A percentile compares a stretch with the other conserved stretches of the same genome.
These are phyloP conservation scores for Inga oerstediana DNA, from an alignment of 306 rosid species.

Conservation along the genomic window DNA sequence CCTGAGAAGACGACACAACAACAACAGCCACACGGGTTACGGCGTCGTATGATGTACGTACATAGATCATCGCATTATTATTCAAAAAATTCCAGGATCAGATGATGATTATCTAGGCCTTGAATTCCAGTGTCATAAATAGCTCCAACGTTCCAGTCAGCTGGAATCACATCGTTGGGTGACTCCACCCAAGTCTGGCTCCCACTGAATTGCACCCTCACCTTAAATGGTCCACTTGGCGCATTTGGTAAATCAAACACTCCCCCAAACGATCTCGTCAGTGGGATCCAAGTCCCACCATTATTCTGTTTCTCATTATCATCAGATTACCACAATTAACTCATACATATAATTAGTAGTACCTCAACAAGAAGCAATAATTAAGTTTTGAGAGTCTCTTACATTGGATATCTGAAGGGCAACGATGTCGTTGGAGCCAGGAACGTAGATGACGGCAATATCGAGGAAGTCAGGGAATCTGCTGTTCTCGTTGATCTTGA, in stretches of 20 bases:
- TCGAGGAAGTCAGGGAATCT: conserved; percentile 61
- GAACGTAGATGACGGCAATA: conserved; percentile 39
- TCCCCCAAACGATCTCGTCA: conserved; percentile 70
- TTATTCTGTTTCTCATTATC: conserved; percentile 16
- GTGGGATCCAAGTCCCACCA: conserved; percentile 47
- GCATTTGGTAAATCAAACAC: conserved; percentile 66
- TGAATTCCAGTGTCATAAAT: conserved; percentile 63
- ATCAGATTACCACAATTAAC: no score
- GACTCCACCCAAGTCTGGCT: conserved; percentile 54
- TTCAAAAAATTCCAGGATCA: not conserved
- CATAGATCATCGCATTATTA: not conserved
- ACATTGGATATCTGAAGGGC: conserved; percentile 62
- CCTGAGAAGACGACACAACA: not conserved
- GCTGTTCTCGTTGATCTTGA: conserved; percentile 66
- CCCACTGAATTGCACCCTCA: conserved; percentile 69
- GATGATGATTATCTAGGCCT: not conserved
- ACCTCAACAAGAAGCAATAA: no score
- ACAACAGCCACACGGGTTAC: not conserved
- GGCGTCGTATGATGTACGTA: not conserved
- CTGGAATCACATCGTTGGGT: conserved; percentile 54
- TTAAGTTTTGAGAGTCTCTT: not conserved
- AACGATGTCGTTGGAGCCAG: conserved; percentile 58
- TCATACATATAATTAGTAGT: no score
- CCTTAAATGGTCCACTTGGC: conserved; percentile 47
- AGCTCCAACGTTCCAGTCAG: conserved; percentile 69